Evolutionary conservation across 2,329 filamentous ascomycete species (phyloP).

Genomic region (Aspergillus quadricinctus): DNA sequence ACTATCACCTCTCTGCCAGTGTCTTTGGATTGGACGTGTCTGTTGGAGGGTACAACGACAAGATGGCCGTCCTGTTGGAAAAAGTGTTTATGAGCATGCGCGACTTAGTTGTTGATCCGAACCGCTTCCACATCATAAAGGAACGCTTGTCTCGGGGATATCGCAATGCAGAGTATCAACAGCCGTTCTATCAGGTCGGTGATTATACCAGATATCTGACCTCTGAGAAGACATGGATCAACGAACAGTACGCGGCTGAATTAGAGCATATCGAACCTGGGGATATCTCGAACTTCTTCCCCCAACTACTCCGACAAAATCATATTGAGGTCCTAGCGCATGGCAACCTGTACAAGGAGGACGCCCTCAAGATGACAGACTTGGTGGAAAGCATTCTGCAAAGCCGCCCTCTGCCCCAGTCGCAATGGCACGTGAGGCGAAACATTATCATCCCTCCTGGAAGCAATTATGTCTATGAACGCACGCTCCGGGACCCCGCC

Average conservation of each 20-base stretch:
- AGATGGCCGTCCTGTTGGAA: conserved; percentile 83
- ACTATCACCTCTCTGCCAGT: conserved; percentile 73
- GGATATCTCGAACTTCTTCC: conserved; percentile 72
- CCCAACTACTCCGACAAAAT: conserved; percentile 74
- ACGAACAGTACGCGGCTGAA: conserved; percentile 75
- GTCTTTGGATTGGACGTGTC: conserved; percentile 70
- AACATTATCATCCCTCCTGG: conserved; percentile 74
- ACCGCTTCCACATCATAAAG: conserved; percentile 86
- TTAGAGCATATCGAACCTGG: conserved; percentile 69
- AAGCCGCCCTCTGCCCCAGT: conserved; percentile 66
- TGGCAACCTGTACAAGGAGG: conserved; percentile 91
- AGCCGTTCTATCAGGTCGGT: conserved; percentile 83
- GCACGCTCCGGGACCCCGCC: conserved; percentile 73
- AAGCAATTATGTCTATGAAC: conserved; percentile 78
- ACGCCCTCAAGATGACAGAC: conserved; percentile 79
- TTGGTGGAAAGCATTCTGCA: conserved; percentile 74
- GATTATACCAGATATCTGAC: conserved; percentile 79
- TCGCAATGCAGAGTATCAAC: conserved; percentile 81
- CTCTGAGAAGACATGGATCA: conserved; percentile 70
- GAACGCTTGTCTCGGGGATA: conserved; percentile 73
- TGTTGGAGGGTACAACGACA: conserved; percentile 92
- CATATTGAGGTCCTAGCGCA: conserved; percentile 86
- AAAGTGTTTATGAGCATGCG: conserved; percentile 82
- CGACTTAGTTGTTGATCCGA: conserved; percentile 76
- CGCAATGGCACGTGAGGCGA: conserved; percentile 75